Evolutionary conservation across 345 rosid species (phyloP).

Genomic region (Lumnitzera racemosa): DNA sequence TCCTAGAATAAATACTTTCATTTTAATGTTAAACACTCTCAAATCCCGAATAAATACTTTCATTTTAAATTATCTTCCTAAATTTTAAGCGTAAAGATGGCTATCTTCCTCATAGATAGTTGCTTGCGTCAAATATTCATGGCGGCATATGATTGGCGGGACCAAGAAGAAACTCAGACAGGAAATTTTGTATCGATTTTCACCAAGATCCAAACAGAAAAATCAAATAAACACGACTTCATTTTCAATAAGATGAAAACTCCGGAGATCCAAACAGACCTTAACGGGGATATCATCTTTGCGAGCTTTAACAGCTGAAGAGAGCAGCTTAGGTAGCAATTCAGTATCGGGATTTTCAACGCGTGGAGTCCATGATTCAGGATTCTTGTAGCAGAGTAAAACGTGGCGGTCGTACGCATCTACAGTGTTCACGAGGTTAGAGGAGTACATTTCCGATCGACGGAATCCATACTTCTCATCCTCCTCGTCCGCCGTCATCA

Average conservation of each 20-base stretch:
- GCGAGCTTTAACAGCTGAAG: conserved; percentile 53
- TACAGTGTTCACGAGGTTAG: conserved; percentile 55
- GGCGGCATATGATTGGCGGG: too few relatives aligned
- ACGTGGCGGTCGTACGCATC: conserved; percentile 65
- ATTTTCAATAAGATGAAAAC: background rate
- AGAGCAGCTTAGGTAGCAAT: conserved; percentile 54
- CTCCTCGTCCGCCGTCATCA: conserved; percentile 27
- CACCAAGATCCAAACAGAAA: too few relatives aligned
- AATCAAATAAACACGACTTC: background rate
- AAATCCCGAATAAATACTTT: too few relatives aligned
- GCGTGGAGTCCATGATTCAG: conserved; percentile 54
- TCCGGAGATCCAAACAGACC: conserved; percentile 24
- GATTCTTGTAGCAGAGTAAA: conserved; percentile 53
- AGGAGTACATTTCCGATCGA: conserved; percentile 65
- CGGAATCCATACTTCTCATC: conserved; percentile 59
- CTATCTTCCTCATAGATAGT: too few relatives aligned
- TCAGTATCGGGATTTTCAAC: conserved; percentile 51
- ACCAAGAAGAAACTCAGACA: too few relatives aligned
- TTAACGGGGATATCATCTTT: conserved; percentile 43
- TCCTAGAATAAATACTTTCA: too few relatives aligned
- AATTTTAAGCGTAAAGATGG: too few relatives aligned
- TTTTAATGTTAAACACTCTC: too few relatives aligned
- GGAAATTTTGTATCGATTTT: too few relatives aligned
- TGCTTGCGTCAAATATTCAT: too few relatives aligned
- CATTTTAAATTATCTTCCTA: too few relatives aligned